phyloP scores from a whole-genome alignment of 2,329 filamentous ascomycete genomes.

The Torrubiella hemipterigena region DNA sequence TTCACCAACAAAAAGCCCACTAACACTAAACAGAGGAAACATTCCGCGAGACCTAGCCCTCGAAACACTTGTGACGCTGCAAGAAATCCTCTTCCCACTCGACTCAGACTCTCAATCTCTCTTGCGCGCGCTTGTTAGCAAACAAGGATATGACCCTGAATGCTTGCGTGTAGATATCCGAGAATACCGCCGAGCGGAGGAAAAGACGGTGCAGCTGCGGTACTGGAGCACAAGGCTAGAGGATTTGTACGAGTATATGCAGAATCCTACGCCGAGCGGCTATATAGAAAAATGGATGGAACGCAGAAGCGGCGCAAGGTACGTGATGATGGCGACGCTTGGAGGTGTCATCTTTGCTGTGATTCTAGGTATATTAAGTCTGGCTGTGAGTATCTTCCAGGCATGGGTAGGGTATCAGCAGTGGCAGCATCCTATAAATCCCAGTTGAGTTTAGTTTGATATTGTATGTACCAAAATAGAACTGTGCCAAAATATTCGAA shows the following conservation, averaged over 20 bases:
- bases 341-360: slow-evolving; percentile 10
- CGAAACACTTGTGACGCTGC: slow-evolving; percentile 7
- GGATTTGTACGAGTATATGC: slow-evolving; percentile 9
- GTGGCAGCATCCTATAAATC: slow-evolving; percentile 10
- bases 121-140: slow-evolving; percentile 4
- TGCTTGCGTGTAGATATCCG: slow-evolving; percentile 5
- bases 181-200: slow-evolving; percentile 3
- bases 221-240: slow-evolving; percentile 8
- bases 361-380: slow-evolving; percentile 7
- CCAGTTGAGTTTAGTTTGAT: too few relatives aligned
- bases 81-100: slow-evolving; percentile 8
- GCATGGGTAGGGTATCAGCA: slow-evolving; percentile 11
- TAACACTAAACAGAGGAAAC: slow-evolving; percentile 6
- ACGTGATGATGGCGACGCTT: slow-evolving; percentile 14
- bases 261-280: slow-evolving; percentile 9
- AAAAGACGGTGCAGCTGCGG: slow-evolving; percentile 6
- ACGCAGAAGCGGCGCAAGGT: slow-evolving; percentile 10
- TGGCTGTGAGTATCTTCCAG: slow-evolving; percentile 10
- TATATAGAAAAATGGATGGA: slow-evolving; percentile 8
- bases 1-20: too few relatives aligned
- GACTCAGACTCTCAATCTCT: slow-evolving; percentile 7
- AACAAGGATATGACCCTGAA: slow-evolving; percentile 7
- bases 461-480: too few relatives aligned
- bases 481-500: too few relatives aligned
- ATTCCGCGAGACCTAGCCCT: slow-evolving; percentile 8